Evolutionary conservation across 495 filamentous ascomycete species (phyloP).

Genomic region (Friedmanniomyces simplex): DNA sequence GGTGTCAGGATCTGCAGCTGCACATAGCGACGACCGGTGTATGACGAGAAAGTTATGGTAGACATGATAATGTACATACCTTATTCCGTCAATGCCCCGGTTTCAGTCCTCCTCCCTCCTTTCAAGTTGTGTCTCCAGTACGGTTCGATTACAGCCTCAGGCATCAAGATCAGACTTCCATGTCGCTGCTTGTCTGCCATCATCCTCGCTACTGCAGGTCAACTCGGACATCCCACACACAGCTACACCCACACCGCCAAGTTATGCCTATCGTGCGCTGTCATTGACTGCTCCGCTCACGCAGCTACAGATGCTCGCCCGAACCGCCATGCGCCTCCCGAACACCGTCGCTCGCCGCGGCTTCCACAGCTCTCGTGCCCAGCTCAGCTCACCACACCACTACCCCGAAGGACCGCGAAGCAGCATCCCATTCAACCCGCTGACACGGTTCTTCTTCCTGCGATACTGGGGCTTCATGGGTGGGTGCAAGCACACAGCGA

Average conservation of each 20-base stretch:
- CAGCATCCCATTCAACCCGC: conserved; percentile 94
- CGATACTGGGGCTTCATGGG: conserved; percentile 76
- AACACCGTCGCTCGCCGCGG: conserved; percentile 73
- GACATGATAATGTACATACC: background rate
- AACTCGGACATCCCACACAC: background rate
- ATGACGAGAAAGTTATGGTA: background rate
- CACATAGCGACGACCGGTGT: background rate
- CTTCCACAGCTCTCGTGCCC: conserved; percentile 83
- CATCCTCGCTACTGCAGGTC: background rate
- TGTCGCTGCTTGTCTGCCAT: background rate
- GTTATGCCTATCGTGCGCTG: background rate
- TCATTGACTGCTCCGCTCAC: background rate
- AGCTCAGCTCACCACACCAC: conserved; percentile 84
- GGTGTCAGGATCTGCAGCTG: background rate
- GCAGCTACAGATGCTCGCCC: conserved; percentile 67
- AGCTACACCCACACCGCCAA: background rate
- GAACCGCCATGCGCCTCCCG: conserved; percentile 58
- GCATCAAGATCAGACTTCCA: too few species aligned
- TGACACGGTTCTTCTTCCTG: conserved; percentile 69
- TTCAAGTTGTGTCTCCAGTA: too few species aligned
- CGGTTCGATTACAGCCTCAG: too few species aligned
- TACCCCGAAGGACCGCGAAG: conserved; percentile 91
- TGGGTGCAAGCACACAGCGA: conserved; percentile 33
- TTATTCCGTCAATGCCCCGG: background rate
- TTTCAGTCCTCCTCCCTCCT: too few species aligned